phyloP scores from a whole-genome alignment of 2,329 filamentous ascomycete species.

The Cladosporium colombiae region DNA sequence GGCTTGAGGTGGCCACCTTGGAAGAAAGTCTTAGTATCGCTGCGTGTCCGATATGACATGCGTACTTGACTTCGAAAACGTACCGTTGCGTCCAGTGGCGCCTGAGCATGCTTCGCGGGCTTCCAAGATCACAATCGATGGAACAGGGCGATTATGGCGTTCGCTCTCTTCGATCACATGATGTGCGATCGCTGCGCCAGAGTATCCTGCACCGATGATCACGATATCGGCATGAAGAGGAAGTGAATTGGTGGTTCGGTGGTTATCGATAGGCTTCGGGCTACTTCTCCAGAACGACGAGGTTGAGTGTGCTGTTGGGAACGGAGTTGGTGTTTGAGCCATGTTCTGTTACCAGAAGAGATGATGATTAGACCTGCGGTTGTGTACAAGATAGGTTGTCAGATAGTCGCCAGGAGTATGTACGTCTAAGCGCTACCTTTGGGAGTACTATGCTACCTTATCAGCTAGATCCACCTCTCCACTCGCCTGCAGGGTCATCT shows the following conservation, averaged over 20 bases:
- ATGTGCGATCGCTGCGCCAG: conserved; percentile 50
- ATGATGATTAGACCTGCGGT: background rate
- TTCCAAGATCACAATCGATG: conserved; percentile 67
- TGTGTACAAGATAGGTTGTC: background rate
- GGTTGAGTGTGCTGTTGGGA: background rate
- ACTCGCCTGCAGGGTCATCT: background rate
- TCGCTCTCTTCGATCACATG: conserved; percentile 29
- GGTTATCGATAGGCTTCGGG: conserved; percentile 49
- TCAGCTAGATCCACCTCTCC: background rate
- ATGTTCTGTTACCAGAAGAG: background rate
- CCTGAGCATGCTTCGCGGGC: conserved; percentile 75
- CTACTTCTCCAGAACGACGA: conserved; percentile 47
- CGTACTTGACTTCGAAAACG: background rate
- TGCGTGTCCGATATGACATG: too few species aligned
- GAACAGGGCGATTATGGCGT: conserved; percentile 36
- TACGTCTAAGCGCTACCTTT: background rate
- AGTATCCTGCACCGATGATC: conserved; percentile 71
- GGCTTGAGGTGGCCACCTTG: conserved; percentile 39
- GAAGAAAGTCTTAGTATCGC: background rate
- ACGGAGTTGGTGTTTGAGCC: background rate
- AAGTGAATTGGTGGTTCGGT: conserved; percentile 63
- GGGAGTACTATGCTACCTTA: background rate
- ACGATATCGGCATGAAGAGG: conserved; percentile 65
- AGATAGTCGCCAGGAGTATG: background rate
- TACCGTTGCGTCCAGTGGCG: conserved; percentile 65